These are phyloP conservation scores for Juncus inflexus DNA, from an alignment of 176 grass and related monocot species.

Conservation along the genomic window DNA sequence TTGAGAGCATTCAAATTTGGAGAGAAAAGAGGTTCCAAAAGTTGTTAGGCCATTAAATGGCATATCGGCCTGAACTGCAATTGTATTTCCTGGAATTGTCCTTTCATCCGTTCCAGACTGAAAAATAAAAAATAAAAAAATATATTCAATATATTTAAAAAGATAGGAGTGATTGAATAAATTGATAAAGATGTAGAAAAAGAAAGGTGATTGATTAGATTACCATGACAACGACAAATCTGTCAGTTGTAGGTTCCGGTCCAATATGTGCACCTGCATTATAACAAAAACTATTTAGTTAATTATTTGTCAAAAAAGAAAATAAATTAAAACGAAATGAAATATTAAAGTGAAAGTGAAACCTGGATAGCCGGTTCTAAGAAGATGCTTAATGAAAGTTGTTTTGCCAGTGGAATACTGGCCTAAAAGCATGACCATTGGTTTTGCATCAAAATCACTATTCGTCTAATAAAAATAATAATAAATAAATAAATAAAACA, in stretches of 20 bases:
- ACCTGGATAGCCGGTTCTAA: constrained; percentile 93
- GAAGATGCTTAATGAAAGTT: constrained; percentile 94
- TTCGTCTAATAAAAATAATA: constrained; percentile 52
- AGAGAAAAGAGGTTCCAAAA: constrained; percentile 92
- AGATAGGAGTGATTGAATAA: constrained; percentile 8
- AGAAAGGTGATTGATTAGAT: constrained; percentile 16
- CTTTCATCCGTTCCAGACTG: constrained; percentile 94
- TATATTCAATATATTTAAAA: not conserved
- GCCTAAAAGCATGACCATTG: constrained; percentile 99
- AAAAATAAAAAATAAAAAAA: constrained; percentile 31
- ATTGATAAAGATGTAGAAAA: constrained; percentile 18
- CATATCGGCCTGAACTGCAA: constrained; percentile 99
- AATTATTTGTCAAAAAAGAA: constrained; percentile 8
- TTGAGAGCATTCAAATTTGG: constrained; percentile 99
- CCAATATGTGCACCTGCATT: constrained; percentile 94
- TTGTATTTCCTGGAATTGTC: constrained; percentile 87
- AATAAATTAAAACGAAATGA: constrained; percentile 9
- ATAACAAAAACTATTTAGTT: constrained; percentile 24
- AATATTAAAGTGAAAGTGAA: not conserved
- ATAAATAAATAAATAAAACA: constrained; percentile 19
- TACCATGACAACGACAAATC: constrained; percentile 99
- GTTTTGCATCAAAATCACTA: constrained; percentile 98
- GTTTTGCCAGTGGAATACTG: constrained; percentile 99
- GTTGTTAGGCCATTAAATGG: constrained; percentile 89
- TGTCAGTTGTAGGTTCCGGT: constrained; percentile 95